Evolutionary conservation across 2,329 filamentous ascomycete genomes (phyloP), one percentile per base, ranked within the genome.

Genomic region (Xylogone sp.): DNA sequence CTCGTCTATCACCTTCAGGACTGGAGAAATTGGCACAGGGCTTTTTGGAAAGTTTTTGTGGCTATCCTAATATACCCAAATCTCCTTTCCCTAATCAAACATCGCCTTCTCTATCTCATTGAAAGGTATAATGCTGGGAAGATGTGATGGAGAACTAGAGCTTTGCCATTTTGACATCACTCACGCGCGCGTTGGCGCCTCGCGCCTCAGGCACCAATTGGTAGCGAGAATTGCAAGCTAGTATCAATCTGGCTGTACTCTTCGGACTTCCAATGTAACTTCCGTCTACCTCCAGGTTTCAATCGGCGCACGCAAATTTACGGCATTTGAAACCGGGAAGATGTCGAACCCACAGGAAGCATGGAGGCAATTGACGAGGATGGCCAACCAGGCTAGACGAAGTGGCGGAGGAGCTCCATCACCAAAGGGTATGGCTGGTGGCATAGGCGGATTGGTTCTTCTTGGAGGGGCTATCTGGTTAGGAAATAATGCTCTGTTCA

Each of bases 401-500:
- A 74, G 75, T 48, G 72, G 78, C 56, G 72, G 73, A 53, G 58
- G 57, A 10, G 64, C 62, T 47, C 62, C 61, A 16, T 68, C 71
- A 53, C 79, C 79, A 31, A 76, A 71, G 64, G 73, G 75, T 54
- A 68, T 80, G 44, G 71, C 80, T 43, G 76, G 77, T 54, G 81
- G 80, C 58, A 67, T 79, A 56, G 79, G 72, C 52, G 74, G 73
- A 48, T 64, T 83, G 51, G 60, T 84, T 39, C 59, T 83, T 31
- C 69, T 84, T 21, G 76, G 75, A 58, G 77, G 79, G 59, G 75
- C 77, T 56, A 69, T 75, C 55, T 69, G 80, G 56, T 59, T 82
- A 48, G 74, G 78, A 58, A 81, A 84, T 61, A 65, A 68, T 68
- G 79, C 83, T 43, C 75, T 87, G 4, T 87, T 87, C 76, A 87